Percentiles rank a stretch among this genome's conserved stretches.
phyloP scores from a whole-genome alignment of 164 flowering plant species.

The Nymphaea colorata region DNA sequence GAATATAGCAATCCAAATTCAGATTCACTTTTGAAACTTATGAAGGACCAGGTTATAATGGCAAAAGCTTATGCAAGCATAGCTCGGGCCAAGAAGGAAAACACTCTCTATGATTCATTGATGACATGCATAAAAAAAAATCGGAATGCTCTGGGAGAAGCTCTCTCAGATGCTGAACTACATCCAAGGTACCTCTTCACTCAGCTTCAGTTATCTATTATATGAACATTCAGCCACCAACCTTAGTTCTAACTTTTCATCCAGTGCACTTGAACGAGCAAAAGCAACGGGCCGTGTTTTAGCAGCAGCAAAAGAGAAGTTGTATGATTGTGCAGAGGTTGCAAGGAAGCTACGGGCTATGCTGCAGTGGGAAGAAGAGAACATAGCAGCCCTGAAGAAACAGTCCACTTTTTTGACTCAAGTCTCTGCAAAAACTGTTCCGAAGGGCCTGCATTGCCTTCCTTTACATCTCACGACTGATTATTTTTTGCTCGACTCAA shows the following conservation, averaged over 20 bases:
- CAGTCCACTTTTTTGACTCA: slow-evolving; percentile 77
- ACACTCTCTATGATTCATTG: slow-evolving; percentile 43
- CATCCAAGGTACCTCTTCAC: slow-evolving; percentile 38
- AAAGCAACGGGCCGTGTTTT: slow-evolving; percentile 81
- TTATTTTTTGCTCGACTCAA: slow-evolving; percentile 32
- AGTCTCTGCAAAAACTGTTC: slow-evolving; percentile 86
- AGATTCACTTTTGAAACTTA: slow-evolving; percentile 41
- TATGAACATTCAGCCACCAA: neutral
- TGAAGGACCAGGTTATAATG: slow-evolving; percentile 57
- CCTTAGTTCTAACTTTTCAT: neutral
- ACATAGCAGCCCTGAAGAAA: slow-evolving; percentile 45
- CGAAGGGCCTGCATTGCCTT: slow-evolving; percentile 77
- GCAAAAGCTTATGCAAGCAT: slow-evolving; percentile 49
- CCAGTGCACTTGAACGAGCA: slow-evolving; percentile 79
- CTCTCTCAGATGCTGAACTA: slow-evolving; percentile 72
- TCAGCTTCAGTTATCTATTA: neutral
- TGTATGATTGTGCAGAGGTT: slow-evolving; percentile 54
- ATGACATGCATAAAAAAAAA: slow-evolving; percentile 40
- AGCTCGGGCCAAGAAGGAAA: slow-evolving; percentile 32
- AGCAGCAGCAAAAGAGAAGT: slow-evolving; percentile 65
- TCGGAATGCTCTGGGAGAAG: slow-evolving; percentile 61
- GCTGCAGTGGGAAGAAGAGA: slow-evolving; percentile 74
- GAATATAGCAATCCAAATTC: slow-evolving; percentile 62
- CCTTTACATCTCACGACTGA: slow-evolving; percentile 67
- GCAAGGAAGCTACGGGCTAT: slow-evolving; percentile 81